Base-by-base conservation (phyloP, 164 flowering plant genomes). In the grape (Vitis vinifera) region DNA sequence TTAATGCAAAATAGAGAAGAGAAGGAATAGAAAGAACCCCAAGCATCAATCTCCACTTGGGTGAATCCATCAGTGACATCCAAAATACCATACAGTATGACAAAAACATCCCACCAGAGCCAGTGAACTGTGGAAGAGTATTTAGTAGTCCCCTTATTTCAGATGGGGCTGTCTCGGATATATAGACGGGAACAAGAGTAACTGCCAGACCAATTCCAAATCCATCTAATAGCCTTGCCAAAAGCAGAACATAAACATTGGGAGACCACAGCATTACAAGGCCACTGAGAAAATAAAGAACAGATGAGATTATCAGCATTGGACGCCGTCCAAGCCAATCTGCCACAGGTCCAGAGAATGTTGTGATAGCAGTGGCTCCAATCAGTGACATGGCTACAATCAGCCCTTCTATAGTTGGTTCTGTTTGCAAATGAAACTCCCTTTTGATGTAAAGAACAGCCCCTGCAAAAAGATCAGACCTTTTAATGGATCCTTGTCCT, bases 21-120 rank as follows among this genome's bases (percentile, higher is more conserved):
- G 83, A 80, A 37, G 83, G 83, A 17, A 75, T 59, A 9, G 83
- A 80, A 19, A 80, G 76, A 47, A 80, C 76, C 11, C 83, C 83
- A 14, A 80, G 81, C 83, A 80, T 80, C 63, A 80, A 56, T 67
- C 83, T 74, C 83, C 83, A 80, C 11, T 76, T 77, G 30, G 83
- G 80, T 0, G 74, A 58, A 13, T 61, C 72, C 64, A 15, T 59
- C 65, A 80, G 31, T 2, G 83, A 80, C 80, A 80, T 77, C 9
- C 67, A 65, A 37, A 80, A 80, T 1, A 77, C 78, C 83, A 80
- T 80, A 62, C 80, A 77, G 65, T 80, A 80, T 4, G 83, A 65
- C 68, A 80, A 67, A 62, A 77, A 77, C 83, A 80, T 80, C 12
- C 83, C 83, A 47, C 19, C 56, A 19, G 69, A 74, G 9, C 83